Conservation (phyloP, 257 asterid genomes). For the Przewalskia tangutica region DNA sequence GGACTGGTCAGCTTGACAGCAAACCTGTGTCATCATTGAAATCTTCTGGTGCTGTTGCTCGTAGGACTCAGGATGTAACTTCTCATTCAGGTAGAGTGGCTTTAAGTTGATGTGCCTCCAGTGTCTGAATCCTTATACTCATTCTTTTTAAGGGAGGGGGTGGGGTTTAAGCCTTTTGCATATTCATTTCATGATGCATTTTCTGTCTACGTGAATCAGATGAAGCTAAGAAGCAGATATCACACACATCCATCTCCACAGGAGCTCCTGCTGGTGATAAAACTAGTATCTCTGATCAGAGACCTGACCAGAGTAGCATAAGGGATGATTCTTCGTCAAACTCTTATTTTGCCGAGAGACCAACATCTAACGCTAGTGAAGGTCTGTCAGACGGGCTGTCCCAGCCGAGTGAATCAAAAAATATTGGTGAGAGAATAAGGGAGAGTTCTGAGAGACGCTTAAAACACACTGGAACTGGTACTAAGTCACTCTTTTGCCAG, state of each 20-base stretch:
- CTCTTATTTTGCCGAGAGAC: conserved; percentile 31
- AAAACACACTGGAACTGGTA: conserved; percentile 19
- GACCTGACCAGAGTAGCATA: conserved; percentile 25
- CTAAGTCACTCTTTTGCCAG: conserved; percentile 15
- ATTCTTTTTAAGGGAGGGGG: background rate
- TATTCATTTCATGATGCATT: conserved; percentile 4
- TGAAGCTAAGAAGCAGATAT: conserved; percentile 53
- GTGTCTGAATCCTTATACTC: background rate
- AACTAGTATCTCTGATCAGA: conserved; percentile 29
- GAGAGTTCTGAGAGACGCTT: conserved; percentile 50
- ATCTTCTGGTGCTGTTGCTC: conserved; percentile 48
- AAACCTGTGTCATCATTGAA: conserved; percentile 37
- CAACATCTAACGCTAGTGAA: conserved; percentile 31
- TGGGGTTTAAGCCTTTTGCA: background rate
- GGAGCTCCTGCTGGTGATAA: conserved; percentile 32
- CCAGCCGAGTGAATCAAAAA: conserved; percentile 34
- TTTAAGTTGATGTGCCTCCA: background rate
- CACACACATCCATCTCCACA: conserved; percentile 6
- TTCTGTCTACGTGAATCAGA: conserved; percentile 31
- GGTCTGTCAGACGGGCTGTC: conserved; percentile 35
- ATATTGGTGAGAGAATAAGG: conserved; percentile 38
- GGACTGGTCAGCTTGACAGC: conserved; percentile 38
- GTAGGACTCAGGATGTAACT: conserved; percentile 35
- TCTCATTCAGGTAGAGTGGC: conserved; percentile 34
- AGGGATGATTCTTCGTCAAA: conserved; percentile 34